These are phyloP conservation scores for Effrenium voratum DNA, from an alignment of 73 alveolate species.

Conservation along the genomic window DNA sequence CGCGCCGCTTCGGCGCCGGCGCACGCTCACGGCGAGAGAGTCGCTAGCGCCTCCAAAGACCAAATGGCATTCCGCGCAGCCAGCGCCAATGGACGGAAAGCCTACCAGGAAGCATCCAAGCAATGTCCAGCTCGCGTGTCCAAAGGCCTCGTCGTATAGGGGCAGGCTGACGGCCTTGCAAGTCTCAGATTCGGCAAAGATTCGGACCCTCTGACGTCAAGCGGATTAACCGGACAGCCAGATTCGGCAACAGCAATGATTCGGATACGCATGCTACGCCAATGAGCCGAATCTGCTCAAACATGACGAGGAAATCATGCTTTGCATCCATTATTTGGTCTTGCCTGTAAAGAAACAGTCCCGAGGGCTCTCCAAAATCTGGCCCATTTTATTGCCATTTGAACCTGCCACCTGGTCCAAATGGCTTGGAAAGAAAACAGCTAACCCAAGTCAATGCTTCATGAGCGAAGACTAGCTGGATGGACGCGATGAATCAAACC, in stretches of 20 bases:
- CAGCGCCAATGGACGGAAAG: conserved; percentile 27
- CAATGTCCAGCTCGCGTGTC: too few species aligned
- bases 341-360: not conserved
- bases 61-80: conserved; percentile 58
- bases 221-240: too few species aligned
- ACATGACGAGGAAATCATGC: not conserved
- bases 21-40: not conserved
- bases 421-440: too few species aligned
- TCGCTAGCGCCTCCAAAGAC: conserved; percentile 29
- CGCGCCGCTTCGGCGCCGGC: not conserved
- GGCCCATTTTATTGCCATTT: too few species aligned
- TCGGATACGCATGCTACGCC: too few species aligned
- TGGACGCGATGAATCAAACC: too few species aligned
- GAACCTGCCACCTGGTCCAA: too few species aligned
- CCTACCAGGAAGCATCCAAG: not conserved
- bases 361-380: too few species aligned
- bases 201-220: too few species aligned
- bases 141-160: not conserved
- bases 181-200: not conserved
- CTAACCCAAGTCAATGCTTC: too few species aligned
- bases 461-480: too few species aligned
- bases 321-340: not conserved
- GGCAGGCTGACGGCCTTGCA: conserved; percentile 20
- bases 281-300: not conserved
- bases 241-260: too few species aligned